These are phyloP conservation scores for Mercurialis annua DNA, from an alignment of 345 rosid genomes.

Conservation along the genomic window DNA sequence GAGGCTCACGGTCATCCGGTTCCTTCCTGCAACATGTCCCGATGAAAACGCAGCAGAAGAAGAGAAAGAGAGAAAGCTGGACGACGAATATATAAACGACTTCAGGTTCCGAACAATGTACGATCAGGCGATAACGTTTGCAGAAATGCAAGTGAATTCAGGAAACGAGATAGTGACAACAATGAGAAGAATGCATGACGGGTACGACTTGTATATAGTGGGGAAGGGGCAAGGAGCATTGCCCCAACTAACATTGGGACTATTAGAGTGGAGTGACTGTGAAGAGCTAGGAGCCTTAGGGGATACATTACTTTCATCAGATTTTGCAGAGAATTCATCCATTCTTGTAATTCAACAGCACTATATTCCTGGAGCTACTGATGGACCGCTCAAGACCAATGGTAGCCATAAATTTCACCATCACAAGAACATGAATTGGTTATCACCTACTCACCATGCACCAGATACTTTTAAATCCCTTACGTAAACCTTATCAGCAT, in stretches of 20 bases:
- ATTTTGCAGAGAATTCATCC: slow-evolving; percentile 24
- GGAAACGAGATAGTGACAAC: slow-evolving; percentile 20
- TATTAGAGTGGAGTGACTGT: slow-evolving; percentile 30
- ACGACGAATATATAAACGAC: slow-evolving; percentile 35
- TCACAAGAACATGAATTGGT: not conserved
- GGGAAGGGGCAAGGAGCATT: slow-evolving; percentile 26
- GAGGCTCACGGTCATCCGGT: slow-evolving; percentile 20
- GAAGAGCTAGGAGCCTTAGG: slow-evolving; percentile 36
- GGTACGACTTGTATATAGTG: slow-evolving; percentile 35
- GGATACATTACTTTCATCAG: slow-evolving; percentile 26
- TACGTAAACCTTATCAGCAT: too few relatives aligned
- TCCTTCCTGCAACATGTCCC: slow-evolving; percentile 2
- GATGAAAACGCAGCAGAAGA: slow-evolving; percentile 12
- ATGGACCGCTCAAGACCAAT: not conserved
- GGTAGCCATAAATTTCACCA: not conserved
- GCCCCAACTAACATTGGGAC: slow-evolving; percentile 22
- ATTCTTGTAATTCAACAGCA: slow-evolving; percentile 37
- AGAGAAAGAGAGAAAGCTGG: slow-evolving; percentile 25
- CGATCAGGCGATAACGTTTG: slow-evolving; percentile 23
- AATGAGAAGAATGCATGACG: slow-evolving; percentile 5
- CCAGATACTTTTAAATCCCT: too few relatives aligned
- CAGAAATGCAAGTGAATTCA: slow-evolving; percentile 21
- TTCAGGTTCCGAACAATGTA: slow-evolving; percentile 33
- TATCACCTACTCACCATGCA: too few relatives aligned
- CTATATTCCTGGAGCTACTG: not conserved